Evolutionary conservation across 2,329 filamentous ascomycete species (phyloP).

Genomic region (Alternaria infectoria): DNA sequence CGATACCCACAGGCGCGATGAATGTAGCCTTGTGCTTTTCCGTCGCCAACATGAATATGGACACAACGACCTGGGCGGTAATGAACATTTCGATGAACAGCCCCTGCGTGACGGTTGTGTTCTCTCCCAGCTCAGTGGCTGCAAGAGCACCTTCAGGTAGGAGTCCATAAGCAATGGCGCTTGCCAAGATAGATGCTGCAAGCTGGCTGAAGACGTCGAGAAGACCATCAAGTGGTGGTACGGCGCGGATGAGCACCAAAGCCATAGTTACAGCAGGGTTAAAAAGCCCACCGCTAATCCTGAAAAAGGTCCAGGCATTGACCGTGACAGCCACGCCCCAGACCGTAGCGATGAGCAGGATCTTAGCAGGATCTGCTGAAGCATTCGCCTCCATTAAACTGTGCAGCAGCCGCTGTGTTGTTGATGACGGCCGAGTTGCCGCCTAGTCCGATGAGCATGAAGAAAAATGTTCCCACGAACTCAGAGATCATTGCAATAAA

Average conservation of each 20-base stretch:
- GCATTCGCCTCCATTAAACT: neutral
- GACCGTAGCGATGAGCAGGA: neutral
- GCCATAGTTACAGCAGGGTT: neutral
- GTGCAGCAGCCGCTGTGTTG: neutral
- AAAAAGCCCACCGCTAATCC: neutral
- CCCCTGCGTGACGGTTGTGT: neutral
- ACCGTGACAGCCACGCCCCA: neutral
- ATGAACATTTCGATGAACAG: neutral
- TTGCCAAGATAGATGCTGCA: neutral
- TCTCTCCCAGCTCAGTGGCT: neutral
- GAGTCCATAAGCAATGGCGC: neutral
- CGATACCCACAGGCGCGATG: neutral
- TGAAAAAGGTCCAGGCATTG: neutral
- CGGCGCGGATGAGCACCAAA: neutral
- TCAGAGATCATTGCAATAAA: neutral
- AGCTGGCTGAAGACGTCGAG: neutral
- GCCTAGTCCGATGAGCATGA: neutral
- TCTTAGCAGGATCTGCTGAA: neutral
- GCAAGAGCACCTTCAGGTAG: neutral
- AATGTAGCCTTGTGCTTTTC: neutral
- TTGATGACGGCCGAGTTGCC: neutral
- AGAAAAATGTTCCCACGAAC: neutral
- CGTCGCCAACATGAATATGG: neutral
- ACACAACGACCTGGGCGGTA: neutral
- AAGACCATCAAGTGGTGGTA: neutral